Evolutionary conservation across 495 filamentous ascomycete genomes (phyloP), one percentile per base, ranked within the genome.

Genomic region (Alectoria sarmentosa): DNA sequence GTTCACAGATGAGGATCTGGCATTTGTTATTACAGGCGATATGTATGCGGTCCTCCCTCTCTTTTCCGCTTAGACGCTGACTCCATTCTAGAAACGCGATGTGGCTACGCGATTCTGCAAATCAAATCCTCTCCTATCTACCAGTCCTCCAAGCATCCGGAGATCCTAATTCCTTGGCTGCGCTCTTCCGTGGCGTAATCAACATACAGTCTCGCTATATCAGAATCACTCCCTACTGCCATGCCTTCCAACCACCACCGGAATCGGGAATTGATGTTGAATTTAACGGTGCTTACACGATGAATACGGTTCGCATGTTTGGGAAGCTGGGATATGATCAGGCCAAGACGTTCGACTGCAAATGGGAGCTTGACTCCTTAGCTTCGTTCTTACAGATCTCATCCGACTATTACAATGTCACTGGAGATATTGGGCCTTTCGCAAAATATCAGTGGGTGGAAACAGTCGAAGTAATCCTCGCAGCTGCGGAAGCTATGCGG

Each of bases 71-170:
- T 28, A 21, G 30, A 10, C 8, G 44, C 64, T 69, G 39, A 69
- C 38, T 23, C 19, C 23, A 17, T 26, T 23, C 30, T 54, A 69
- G 67, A 42, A 81, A 87, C 65, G 84, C 86, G 58, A 88, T 88
- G 85, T 89, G 87, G 86, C 76, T 90, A 55, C 79, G 86, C 36
- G 87, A 88, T 69, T 84, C 80, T 34, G 81, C 86, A 38, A 88
- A 88, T 70, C 86, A 89, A 70, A 73, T 90, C 69, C 81, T 86
- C 63, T 82, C 80, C 38, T 90, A 89, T 71, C 78, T 84, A 38
- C 75, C 82, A 0, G 70, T 88, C 8, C 70, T 88, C 28, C 79
- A 83, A 63, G 74, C 82, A 15, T 82, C 76, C 14, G 66, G 70
- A n/a, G 73, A 77, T 9, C 69, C 74, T 17, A 73, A 85, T 62